Percentiles rank a stretch among this genome's conserved stretches.
phyloP scores from a whole-genome alignment of 495 filamentous ascomycete genomes.

The Bombardia bombarda region DNA sequence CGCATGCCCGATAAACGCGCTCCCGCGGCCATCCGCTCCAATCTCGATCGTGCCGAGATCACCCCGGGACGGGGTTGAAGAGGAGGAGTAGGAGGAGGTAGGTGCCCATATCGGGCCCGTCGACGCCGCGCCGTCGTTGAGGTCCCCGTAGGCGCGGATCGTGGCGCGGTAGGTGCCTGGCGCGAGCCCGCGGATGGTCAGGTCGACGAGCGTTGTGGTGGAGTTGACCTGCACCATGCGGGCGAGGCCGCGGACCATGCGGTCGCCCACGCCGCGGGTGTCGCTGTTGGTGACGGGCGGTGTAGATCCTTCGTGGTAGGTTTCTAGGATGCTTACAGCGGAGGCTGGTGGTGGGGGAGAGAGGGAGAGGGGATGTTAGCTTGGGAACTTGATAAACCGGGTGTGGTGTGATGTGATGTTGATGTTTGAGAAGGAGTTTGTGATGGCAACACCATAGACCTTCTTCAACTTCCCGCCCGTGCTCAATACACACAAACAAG shows the following conservation, averaged over 20 bases:
- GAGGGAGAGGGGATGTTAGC: background rate
- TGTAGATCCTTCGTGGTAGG: conserved; percentile 49
- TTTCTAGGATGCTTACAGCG: conserved; percentile 95
- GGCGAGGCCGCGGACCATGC: conserved; percentile 61
- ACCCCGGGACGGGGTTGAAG: conserved; percentile 48
- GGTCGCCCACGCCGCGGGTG: conserved; percentile 22
- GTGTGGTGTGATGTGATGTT: no score
- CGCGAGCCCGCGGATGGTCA: conserved; percentile 78
- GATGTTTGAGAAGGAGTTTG: no score
- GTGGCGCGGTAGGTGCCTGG: conserved; percentile 76
- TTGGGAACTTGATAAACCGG: no score
- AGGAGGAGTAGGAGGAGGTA: conserved; percentile 11
- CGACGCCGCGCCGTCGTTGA: conserved; percentile 70
- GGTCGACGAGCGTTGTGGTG: conserved; percentile 71
- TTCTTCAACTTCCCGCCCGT: no score
- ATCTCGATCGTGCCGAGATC: conserved; percentile 68
- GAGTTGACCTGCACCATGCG: conserved; percentile 75
- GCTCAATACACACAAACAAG: no score
- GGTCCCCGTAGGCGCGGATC: conserved; percentile 81
- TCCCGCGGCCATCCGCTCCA: conserved; percentile 57
- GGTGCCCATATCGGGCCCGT: conserved; percentile 75
- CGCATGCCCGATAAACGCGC: conserved; percentile 68
- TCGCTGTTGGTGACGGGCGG: conserved; percentile 16
- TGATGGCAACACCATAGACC: no score
- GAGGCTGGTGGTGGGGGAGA: conserved; percentile 47